A percentile compares a stretch with the other conserved stretches of the same genome.
Evolutionary conservation across 2,329 filamentous ascomycete genomes (phyloP).

Genomic region (Monosporascus sp.): DNA sequence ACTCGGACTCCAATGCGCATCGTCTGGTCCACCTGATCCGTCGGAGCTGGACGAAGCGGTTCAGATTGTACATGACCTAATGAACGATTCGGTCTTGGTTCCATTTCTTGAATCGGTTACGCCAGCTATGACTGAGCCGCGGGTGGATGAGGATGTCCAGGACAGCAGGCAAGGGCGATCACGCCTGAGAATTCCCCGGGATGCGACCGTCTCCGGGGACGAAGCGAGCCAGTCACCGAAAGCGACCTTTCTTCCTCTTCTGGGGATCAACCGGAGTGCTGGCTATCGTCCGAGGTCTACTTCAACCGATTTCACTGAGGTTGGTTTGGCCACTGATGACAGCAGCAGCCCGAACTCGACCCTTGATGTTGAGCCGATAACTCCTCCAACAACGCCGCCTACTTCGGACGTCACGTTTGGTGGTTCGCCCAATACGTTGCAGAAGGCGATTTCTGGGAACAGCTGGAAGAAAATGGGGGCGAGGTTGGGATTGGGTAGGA

Average conservation of each 20-base stretch:
- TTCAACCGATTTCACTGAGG: slow-evolving; percentile 40
- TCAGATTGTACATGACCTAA: slow-evolving; percentile 85
- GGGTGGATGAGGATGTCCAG: slow-evolving; percentile 29
- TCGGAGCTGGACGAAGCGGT: slow-evolving; percentile 76
- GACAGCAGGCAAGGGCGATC: slow-evolving; percentile 33
- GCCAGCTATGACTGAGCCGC: slow-evolving; percentile 29
- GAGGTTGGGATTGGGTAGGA: slow-evolving; percentile 54
- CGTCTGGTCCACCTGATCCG: slow-evolving; percentile 63
- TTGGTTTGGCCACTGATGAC: slow-evolving; percentile 57
- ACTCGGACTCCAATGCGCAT: slow-evolving; percentile 54
- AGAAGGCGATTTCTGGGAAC: slow-evolving; percentile 49
- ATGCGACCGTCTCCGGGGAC: slow-evolving; percentile 26
- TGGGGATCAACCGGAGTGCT: slow-evolving; percentile 30
- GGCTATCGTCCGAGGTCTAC: slow-evolving; percentile 38
- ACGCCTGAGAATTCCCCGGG: slow-evolving; percentile 33
- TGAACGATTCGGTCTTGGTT: slow-evolving; percentile 93
- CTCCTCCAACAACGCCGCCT: slow-evolving; percentile 68
- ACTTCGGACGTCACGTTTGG: slow-evolving; percentile 51
- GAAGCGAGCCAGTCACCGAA: slow-evolving; percentile 40
- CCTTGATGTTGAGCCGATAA: slow-evolving; percentile 57
- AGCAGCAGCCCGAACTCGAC: slow-evolving; percentile 56
- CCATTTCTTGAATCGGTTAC: slow-evolving; percentile 76
- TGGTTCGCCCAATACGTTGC: slow-evolving; percentile 46
- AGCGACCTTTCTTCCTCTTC: slow-evolving; percentile 35
- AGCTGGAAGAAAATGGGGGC: slow-evolving; percentile 62